These are phyloP conservation scores for Candida ovalis DNA, from an alignment of 805 yeast genomes.

Conservation along the genomic window DNA sequence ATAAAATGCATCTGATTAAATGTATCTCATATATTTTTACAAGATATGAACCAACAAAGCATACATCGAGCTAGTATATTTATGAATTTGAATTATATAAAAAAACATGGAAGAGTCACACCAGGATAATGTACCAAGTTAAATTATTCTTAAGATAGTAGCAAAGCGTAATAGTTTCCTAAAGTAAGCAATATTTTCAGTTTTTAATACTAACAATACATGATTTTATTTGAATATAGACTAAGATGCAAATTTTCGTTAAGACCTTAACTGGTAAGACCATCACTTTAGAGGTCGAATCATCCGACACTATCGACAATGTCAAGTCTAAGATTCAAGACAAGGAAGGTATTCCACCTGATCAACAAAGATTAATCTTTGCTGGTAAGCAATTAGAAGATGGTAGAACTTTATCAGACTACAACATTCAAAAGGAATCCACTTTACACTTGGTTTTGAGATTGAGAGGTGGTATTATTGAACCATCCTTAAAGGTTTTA, in stretches of 20 bases:
- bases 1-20: no score
- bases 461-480: slow-evolving; percentile 85
- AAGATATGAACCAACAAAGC: no score
- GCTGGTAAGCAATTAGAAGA: slow-evolving; percentile 97
- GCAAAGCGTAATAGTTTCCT: no score
- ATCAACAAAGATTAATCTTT: slow-evolving; percentile 91
- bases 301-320: slow-evolving; percentile 92
- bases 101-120: no score
- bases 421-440: slow-evolving; percentile 94
- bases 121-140: no score
- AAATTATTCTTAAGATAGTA: no score
- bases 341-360: slow-evolving; percentile 96
- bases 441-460: slow-evolving; percentile 57
- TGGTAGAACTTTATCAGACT: slow-evolving; percentile 91
- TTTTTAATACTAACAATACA: slow-evolving; percentile 10
- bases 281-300: slow-evolving; percentile 81
- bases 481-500: slow-evolving; percentile 98
- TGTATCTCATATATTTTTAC: no score
- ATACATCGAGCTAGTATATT: no score
- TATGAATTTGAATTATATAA: no score
- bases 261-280: slow-evolving; percentile 99
- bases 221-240: slow-evolving; percentile 12
- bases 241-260: slow-evolving; percentile 90
- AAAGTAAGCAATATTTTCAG: no score
- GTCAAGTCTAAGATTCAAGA: slow-evolving; percentile 95